Evolutionary conservation across 306 rosid species (phyloP).

Genomic region (Glycine tomentella): DNA sequence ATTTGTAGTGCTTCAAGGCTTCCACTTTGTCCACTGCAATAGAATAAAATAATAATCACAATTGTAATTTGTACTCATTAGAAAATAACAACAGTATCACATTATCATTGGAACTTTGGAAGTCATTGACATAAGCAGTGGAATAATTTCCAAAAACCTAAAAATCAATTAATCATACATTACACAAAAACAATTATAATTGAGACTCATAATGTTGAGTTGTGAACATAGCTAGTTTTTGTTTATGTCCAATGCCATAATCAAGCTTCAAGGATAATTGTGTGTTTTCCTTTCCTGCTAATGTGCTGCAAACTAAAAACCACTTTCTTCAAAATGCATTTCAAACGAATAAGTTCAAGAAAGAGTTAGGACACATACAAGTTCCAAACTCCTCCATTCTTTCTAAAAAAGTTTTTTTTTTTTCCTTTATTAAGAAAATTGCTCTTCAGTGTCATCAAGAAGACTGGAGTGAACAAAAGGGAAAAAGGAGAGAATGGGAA

Average conservation of each 20-base stretch:
- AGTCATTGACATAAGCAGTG: slow-evolving; percentile 3
- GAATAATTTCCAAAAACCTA: slow-evolving; percentile 12
- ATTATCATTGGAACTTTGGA: slow-evolving; percentile 26
- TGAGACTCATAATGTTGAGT: slow-evolving; percentile 14
- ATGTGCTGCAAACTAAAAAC: slow-evolving; percentile 2
- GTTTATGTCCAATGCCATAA: slow-evolving; percentile 16
- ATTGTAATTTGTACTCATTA: slow-evolving; percentile 13
- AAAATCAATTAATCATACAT: slow-evolving; percentile 21
- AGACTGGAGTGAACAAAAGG: not conserved
- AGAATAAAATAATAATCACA: slow-evolving; percentile 26
- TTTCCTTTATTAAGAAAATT: not conserved
- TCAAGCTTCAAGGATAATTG: slow-evolving; percentile 14
- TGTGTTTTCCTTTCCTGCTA: not conserved
- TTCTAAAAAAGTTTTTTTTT: not conserved
- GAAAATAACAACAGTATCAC: not conserved
- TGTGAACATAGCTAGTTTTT: not conserved
- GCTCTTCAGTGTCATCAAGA: not conserved
- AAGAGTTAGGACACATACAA: slow-evolving; percentile 1
- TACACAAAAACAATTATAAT: not conserved
- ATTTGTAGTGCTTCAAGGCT: slow-evolving; percentile 85
- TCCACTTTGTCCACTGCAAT: slow-evolving; percentile 85
- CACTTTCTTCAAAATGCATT: slow-evolving; percentile 1
- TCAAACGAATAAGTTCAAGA: not conserved
- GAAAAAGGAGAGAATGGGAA: not conserved
- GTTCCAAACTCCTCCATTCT: slow-evolving; percentile 6